Base-by-base conservation (phyloP, 1,139 yeast species). In the Blastobotrys arbuscula region DNA sequence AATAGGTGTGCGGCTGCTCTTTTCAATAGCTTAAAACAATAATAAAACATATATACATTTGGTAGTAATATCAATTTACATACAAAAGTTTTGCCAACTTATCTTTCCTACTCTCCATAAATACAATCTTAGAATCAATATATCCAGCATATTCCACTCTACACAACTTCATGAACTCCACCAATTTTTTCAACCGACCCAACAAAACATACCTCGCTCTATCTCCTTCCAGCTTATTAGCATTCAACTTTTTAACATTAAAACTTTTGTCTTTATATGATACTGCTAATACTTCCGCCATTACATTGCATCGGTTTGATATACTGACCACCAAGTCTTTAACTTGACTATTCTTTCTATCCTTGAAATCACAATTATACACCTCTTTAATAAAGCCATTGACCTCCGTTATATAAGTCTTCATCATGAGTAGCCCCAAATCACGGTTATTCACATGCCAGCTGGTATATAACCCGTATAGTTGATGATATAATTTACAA, bases 361-460 rank as follows among this genome's bases (percentile, higher is more conserved):
- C 39, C 13, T 35, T 20, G 12, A 34, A 21, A 16, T 34, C 45
- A 13, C 40, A 8, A 23, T 42, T 19, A 8, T 20, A 3, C 5
- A 34, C 45, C 12, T 42, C 45, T 19, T 42, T 42, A 16, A 31
- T 33, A 4, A 31, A 16, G 5, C 10, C n/a, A 19, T 42, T 42
- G 7, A 42, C 9, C n/a, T 42, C 45, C 9, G 18, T 12, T 4
- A 35, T 16, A 21, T 42, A 42, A 9, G 7, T 2, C 19, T 24
- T 35, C 26, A 42, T 24, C 45, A 42, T 34, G 7, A 36, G 6
- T 31, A 16, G 9, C 3, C 19, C n/a, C 4, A 42, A 21, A 16
- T 42, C 40, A 16, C 39, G 33, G 18, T 35, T 34, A 24, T 42
- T 42, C 24, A 18, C 40, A 8, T 21, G 16, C 45, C 45, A 42